Evolutionary conservation across 2,329 filamentous ascomycete species (phyloP).

Genomic region (Parascedosporium putredinis): DNA sequence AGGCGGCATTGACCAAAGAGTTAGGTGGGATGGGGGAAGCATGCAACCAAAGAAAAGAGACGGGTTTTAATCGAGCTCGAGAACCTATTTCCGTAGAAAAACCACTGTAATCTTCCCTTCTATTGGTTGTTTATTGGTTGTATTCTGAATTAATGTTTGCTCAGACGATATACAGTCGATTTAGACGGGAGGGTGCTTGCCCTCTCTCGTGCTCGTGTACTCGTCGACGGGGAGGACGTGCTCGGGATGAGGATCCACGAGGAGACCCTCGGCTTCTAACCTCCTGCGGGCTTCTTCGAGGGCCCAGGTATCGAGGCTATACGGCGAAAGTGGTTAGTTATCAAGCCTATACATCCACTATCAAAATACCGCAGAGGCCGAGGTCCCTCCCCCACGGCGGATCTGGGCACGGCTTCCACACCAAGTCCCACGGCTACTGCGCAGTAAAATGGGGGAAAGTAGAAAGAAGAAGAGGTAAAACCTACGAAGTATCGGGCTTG

Average conservation of each 20-base stretch:
- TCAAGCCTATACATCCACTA: neutral
- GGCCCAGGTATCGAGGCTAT: constrained; percentile 97
- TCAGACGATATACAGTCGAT: no score
- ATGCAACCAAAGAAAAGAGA: neutral
- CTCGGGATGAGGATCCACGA: constrained; percentile 63
- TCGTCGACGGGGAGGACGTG: constrained; percentile 26
- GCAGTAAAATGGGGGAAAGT: no score
- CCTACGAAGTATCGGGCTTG: constrained; percentile 98
- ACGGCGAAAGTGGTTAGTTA: neutral
- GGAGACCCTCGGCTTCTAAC: constrained; percentile 90
- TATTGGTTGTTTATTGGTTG: neutral
- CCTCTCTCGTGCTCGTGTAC: constrained; percentile 10
- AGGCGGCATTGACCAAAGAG: neutral
- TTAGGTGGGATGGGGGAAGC: neutral
- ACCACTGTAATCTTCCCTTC: neutral
- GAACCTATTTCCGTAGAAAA: neutral
- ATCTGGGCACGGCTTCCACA: no score
- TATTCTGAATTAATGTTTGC: no score
- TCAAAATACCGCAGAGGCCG: constrained; percentile 17
- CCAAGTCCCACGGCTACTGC: no score
- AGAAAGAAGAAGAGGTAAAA: constrained; percentile 21
- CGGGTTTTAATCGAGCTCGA: neutral
- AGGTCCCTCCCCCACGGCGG: no score
- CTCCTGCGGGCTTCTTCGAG: constrained; percentile 91
- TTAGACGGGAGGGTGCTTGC: constrained; percentile 7